phyloP scores from a whole-genome alignment of 2,329 filamentous ascomycete species.

The Chaetomiaceae sp. region DNA sequence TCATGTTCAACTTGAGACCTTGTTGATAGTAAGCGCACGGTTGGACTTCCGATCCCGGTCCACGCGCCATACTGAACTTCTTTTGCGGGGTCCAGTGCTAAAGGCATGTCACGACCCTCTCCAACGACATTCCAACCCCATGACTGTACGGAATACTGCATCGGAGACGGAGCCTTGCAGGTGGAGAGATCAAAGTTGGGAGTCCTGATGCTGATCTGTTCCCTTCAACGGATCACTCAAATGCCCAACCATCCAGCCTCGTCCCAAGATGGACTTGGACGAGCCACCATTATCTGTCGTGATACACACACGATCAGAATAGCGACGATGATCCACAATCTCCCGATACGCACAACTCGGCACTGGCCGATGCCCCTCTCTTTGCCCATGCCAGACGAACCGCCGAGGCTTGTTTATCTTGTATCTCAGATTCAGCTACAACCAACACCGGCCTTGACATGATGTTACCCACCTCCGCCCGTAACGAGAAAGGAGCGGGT shows the following conservation, averaged over 20 bases:
- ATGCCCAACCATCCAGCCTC: no score
- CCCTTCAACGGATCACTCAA: neutral
- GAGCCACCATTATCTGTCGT: neutral
- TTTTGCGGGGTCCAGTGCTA: no score
- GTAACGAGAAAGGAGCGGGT: neutral
- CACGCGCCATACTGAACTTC: no score
- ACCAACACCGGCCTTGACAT: neutral
- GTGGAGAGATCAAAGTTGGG: neutral
- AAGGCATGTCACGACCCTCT: no score
- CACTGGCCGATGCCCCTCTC: neutral
- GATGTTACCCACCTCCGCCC: constrained; percentile 5
- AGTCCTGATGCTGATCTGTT: neutral
- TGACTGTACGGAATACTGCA: neutral
- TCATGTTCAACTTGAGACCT: no score
- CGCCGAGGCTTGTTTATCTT: neutral
- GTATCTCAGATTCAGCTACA: neutral
- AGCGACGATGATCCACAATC: neutral
- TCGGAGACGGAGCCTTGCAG: neutral
- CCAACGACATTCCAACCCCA: no score
- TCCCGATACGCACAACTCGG: neutral
- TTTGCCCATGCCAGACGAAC: neutral
- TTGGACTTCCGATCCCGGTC: no score
- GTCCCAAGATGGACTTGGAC: neutral
- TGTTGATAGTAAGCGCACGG: no score
- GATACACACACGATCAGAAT: neutral